Percentiles rank a stretch among this genome's conserved stretches.
phyloP scores from a whole-genome alignment of 2,329 filamentous ascomycete genomes.

The Pseudohalonectria lignicola region DNA sequence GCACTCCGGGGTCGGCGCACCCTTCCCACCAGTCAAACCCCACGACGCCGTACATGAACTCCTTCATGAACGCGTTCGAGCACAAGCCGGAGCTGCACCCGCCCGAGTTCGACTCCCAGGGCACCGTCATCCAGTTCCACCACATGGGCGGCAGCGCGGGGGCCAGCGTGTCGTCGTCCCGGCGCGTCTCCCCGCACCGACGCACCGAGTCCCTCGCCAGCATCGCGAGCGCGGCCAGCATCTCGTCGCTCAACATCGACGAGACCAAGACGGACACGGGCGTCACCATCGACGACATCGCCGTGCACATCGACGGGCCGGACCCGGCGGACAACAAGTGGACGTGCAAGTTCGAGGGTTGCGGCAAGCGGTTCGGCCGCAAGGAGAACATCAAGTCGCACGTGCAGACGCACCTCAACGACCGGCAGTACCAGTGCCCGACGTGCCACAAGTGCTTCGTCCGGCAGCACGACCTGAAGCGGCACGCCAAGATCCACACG shows the following conservation, averaged over 20 bases:
- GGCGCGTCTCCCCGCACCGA: slow-evolving; percentile 30
- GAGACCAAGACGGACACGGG: slow-evolving; percentile 67
- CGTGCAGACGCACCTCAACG: slow-evolving; percentile 94
- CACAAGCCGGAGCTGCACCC: slow-evolving; percentile 29
- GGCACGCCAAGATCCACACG: slow-evolving; percentile 94
- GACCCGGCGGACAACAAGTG: slow-evolving; percentile 67
- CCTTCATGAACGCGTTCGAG: slow-evolving; percentile 30
- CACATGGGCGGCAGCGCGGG: slow-evolving; percentile 6
- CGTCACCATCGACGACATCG: slow-evolving; percentile 76
- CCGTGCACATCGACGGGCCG: slow-evolving; percentile 61
- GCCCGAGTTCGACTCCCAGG: slow-evolving; percentile 11
- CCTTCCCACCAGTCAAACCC: slow-evolving; percentile 42
- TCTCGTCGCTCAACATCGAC: slow-evolving; percentile 52
- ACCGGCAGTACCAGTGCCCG: slow-evolving; percentile 89
- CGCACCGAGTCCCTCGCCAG: slow-evolving; percentile 50
- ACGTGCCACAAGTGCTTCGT: slow-evolving; percentile 94
- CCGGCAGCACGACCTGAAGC: slow-evolving; percentile 91
- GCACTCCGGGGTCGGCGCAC: slow-evolving; percentile 28
- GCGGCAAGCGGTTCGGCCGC: slow-evolving; percentile 83
- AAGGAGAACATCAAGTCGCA: slow-evolving; percentile 99
- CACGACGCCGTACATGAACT: slow-evolving; percentile 30
- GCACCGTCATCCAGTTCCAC: slow-evolving; percentile 7
- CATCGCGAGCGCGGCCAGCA: slow-evolving; percentile 46
- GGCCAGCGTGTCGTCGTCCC: slow-evolving; percentile 9
- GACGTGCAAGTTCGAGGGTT: slow-evolving; percentile 63